Conservation (phyloP, 257 asterid genomes). For the Plantago major region DNA sequence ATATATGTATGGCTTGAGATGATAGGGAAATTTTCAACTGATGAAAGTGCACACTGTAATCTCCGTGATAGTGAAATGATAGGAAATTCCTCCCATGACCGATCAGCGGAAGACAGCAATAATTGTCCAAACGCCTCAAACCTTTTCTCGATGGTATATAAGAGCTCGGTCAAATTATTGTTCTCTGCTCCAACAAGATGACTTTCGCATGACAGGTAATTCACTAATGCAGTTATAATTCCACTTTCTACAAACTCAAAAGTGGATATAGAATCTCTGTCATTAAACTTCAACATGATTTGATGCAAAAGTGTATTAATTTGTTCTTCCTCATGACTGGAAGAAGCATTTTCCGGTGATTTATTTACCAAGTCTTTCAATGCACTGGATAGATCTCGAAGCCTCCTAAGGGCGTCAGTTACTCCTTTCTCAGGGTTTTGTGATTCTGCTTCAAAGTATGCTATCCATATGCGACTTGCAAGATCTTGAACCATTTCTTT, state of each 20-base stretch:
- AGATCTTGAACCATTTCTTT: slow-evolving; percentile 54
- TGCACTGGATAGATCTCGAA: slow-evolving; percentile 48
- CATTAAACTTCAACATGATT: slow-evolving; percentile 63
- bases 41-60: slow-evolving; percentile 74
- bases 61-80: slow-evolving; percentile 43
- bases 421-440: slow-evolving; percentile 65
- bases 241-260: slow-evolving; percentile 99
- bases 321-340: slow-evolving; percentile 50
- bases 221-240: slow-evolving; percentile 58
- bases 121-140: slow-evolving; percentile 67
- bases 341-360: slow-evolving; percentile 29
- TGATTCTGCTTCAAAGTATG: slow-evolving; percentile 56
- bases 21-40: slow-evolving; percentile 81
- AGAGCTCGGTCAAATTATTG: slow-evolving; percentile 8
- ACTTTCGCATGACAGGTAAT: slow-evolving; percentile 53
- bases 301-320: slow-evolving; percentile 46
- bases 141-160: slow-evolving; percentile 46
- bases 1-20: slow-evolving; percentile 41
- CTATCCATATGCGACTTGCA: slow-evolving; percentile 61
- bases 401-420: slow-evolving; percentile 67
- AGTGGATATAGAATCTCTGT: slow-evolving; percentile 68
- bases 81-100: slow-evolving; percentile 35
- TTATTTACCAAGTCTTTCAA: slow-evolving; percentile 39
- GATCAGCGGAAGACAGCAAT: slow-evolving; percentile 40
- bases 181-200: slow-evolving; percentile 31